Conservation (phyloP, 306 rosid genomes). For the Rosa chinensis region DNA sequence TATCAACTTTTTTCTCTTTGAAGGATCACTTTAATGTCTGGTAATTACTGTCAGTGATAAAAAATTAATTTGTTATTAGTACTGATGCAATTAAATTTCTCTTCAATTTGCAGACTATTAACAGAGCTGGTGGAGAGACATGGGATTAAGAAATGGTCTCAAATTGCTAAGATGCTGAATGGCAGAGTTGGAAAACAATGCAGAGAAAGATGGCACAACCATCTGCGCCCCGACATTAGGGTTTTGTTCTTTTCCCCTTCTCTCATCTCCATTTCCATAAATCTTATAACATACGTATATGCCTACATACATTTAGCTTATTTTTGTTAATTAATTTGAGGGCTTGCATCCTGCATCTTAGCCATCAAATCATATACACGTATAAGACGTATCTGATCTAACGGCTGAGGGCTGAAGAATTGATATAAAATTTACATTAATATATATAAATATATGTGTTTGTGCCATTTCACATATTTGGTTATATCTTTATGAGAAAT, state of each 20-base stretch:
- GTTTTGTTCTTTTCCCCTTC: conserved; percentile 31
- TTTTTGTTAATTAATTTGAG: neutral
- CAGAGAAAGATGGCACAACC: conserved; percentile 83
- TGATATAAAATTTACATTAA: neutral
- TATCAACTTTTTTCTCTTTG: neutral
- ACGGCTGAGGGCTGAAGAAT: no score
- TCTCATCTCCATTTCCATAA: conserved; percentile 11
- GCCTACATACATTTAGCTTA: neutral
- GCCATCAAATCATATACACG: neutral
- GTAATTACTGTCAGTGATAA: neutral
- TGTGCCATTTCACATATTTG: conserved; percentile 2
- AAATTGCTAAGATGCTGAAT: conserved; percentile 43
- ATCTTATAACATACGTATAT: neutral
- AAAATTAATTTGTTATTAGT: neutral
- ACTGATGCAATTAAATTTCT: neutral
- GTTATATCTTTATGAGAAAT: conserved; percentile 19
- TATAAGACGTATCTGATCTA: neutral
- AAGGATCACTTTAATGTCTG: neutral
- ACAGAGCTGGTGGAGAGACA: conserved; percentile 37
- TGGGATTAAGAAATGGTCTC: conserved; percentile 67
- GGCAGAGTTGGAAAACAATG: conserved; percentile 74
- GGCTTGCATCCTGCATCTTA: neutral
- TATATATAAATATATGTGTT: neutral
- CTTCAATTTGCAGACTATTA: conserved; percentile 40
- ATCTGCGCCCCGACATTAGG: conserved; percentile 69